These are phyloP conservation scores for Senna tora DNA, from an alignment of 306 rosid genomes.

Conservation along the genomic window DNA sequence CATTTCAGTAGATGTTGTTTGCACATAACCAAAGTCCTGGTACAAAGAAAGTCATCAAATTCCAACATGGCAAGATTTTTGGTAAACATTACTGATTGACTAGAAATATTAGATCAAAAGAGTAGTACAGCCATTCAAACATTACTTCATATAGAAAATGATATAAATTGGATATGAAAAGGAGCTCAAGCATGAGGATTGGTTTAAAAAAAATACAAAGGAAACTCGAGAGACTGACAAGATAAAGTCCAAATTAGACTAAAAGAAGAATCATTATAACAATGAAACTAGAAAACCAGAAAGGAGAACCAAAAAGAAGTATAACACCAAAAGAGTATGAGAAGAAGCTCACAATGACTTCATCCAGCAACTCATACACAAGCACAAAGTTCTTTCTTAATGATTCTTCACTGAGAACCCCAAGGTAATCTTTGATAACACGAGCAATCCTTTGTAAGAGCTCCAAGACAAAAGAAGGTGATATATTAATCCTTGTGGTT, in stretches of 20 bases:
- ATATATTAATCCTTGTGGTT: conserved; percentile 70
- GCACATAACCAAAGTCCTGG: conserved; percentile 88
- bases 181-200: conserved; percentile 22
- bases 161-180: conserved; percentile 6
- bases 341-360: conserved; percentile 74
- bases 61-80: conserved; percentile 24
- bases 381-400: conserved; percentile 80
- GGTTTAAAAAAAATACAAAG: conserved; percentile 10
- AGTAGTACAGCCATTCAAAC: conserved; percentile 28
- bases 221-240: conserved; percentile 12
- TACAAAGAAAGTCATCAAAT: conserved; percentile 40
- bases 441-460: conserved; percentile 88
- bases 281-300: conserved; percentile 29
- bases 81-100: conserved; percentile 29
- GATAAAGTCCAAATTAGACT: conserved; percentile 34
- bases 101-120: conserved; percentile 31
- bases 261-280: neutral
- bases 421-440: conserved; percentile 86
- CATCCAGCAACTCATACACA: conserved; percentile 88
- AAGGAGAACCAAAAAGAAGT: conserved; percentile 25
- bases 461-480: conserved; percentile 84
- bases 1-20: conserved; percentile 85
- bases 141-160: neutral
- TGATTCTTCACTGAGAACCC: conserved; percentile 84
- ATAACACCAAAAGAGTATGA: conserved; percentile 27